Evolutionary conservation across 2,329 filamentous ascomycete species (phyloP).

Genomic region (Fusarium torreyae): DNA sequence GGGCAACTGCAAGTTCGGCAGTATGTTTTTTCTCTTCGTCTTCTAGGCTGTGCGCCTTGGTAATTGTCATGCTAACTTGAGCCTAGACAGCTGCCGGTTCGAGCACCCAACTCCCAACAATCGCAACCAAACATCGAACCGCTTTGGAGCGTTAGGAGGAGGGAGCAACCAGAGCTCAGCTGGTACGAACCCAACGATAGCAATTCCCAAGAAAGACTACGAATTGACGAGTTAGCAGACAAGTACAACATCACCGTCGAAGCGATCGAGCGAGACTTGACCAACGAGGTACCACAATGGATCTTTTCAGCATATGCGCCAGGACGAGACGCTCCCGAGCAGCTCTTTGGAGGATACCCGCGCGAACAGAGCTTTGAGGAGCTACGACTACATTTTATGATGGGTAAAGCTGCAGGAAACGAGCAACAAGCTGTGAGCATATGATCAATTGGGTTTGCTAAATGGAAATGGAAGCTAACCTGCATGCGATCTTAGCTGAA

Average conservation of each 20-base stretch:
- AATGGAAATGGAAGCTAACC: constrained; percentile 35
- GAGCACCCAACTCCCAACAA: constrained; percentile 64
- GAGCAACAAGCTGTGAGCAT: constrained; percentile 65
- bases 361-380: constrained; percentile 93
- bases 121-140: constrained; percentile 62
- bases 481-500: constrained; percentile 63
- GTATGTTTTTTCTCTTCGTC: constrained; percentile 55
- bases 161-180: constrained; percentile 43
- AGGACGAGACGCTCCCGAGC: constrained; percentile 80
- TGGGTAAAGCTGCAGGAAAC: constrained; percentile 72
- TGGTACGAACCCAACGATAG: constrained; percentile 31
- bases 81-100: constrained; percentile 67
- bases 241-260: constrained; percentile 70
- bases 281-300: constrained; percentile 82
- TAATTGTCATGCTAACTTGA: constrained; percentile 24
- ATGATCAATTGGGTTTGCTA: constrained; percentile 4
- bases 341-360: constrained; percentile 84
- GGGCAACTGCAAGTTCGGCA: constrained; percentile 67
- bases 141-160: constrained; percentile 68
- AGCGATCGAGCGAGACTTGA: constrained; percentile 76
- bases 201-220: background rate
- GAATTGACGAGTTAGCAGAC: constrained; percentile 43
- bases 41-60: background rate
- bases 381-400: constrained; percentile 81
- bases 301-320: constrained; percentile 90